Percentiles rank a stretch among this genome's conserved stretches.
phyloP scores from a whole-genome alignment of 306 rosid species.

The Malus domestica region DNA sequence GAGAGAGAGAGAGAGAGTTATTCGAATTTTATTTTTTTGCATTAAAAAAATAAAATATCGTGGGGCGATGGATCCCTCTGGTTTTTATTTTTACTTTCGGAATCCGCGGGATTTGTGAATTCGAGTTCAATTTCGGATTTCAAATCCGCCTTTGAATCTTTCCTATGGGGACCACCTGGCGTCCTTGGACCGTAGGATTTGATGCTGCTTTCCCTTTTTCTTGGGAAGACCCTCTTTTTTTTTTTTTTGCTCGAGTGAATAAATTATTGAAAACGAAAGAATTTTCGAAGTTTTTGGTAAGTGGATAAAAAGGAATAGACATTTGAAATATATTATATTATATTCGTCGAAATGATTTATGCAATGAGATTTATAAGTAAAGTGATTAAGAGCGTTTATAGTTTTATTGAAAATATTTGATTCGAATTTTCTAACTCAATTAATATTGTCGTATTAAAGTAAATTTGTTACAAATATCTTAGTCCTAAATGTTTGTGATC shows the following conservation, averaged over 20 bases:
- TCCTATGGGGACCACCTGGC: slow-evolving; percentile 26
- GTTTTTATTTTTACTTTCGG: slow-evolving; percentile 22
- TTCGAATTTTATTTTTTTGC: slow-evolving; percentile 16
- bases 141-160: slow-evolving; percentile 43
- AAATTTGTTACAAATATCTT: no score
- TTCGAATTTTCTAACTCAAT: no score
- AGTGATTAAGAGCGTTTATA: neutral
- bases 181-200: slow-evolving; percentile 6
- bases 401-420: accelerated
- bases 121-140: slow-evolving; percentile 40
- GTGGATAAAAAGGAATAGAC: neutral
- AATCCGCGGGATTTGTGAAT: slow-evolving; percentile 44
- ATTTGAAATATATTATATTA: no score
- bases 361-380: no score
- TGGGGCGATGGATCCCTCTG: neutral
- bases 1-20: neutral
- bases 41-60: neutral
- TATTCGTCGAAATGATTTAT: no score
- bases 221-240: neutral
- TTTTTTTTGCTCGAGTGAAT: no score
- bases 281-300: neutral
- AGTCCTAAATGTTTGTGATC: no score
- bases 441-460: no score
- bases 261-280: neutral
- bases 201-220: neutral